Evolutionary conservation across 139 green algal species (phyloP), one percentile per base, ranked within the genome.

Genomic region (Chlorella sp.): DNA sequence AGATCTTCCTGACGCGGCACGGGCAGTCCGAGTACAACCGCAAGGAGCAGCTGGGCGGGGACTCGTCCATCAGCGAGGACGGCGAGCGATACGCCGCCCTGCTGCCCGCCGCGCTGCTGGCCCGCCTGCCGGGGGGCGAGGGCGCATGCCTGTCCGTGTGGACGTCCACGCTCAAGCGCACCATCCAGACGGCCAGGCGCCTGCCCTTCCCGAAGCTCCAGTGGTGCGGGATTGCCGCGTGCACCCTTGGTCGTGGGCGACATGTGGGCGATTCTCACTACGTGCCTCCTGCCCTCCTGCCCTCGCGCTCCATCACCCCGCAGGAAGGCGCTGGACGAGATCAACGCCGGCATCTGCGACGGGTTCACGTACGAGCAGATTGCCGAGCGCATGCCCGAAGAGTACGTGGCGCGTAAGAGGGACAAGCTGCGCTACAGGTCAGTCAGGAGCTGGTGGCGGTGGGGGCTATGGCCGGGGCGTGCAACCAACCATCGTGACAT

Each of bases 161-260:
- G 94, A 98, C 94, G 6, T 94, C 85, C 72, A 98, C 94, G 0
- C 78, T 98, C 34, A 81, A 88, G 76, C 87, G 94, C 62, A 98
- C 94, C 49, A 95, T 98, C 62, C 81, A 91, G 70, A 98, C 94
- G 0, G 94, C 93, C 10, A 73, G 85, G 35, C 73, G 87, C 67
- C 84, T 98, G 64, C 86, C 86, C 34, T 91, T 86, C 74, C 93
- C 93, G 23, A 29, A 26, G 65, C n/a, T n/a, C n/a, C n/a, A n/a
- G n/a, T n/a, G n/a, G n/a, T n/a, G n/a, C n/a, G n/a, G n/a, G n/a
- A n/a, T n/a, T n/a, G n/a, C n/a, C n/a, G n/a, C n/a, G n/a, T n/a
- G n/a, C n/a, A n/a, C n/a, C n/a, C n/a, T n/a, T n/a, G n/a, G n/a
- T n/a, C n/a, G n/a, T n/a, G n/a, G n/a, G n/a, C n/a, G n/a, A n/a